Percentiles rank a stretch among this genome's conserved stretches.
Evolutionary conservation across 2,329 filamentous ascomycete species (phyloP).

Genomic region (Claviceps arundinis): DNA sequence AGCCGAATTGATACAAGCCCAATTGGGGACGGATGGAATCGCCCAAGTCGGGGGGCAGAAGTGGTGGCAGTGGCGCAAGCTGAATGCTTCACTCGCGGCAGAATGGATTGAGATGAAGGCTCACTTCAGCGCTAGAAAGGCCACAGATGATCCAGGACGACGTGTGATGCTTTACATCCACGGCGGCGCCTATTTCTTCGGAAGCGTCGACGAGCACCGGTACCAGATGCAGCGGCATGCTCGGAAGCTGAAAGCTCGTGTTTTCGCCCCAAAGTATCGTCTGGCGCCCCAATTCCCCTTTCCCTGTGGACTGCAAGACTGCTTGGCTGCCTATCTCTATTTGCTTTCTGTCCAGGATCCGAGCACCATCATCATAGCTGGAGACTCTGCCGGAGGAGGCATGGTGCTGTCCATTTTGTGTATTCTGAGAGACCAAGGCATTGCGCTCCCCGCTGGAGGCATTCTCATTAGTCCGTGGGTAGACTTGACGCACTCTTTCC

Average conservation of each 20-base stretch:
- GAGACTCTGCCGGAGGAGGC: slow-evolving; percentile 86
- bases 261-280: slow-evolving; percentile 78
- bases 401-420: slow-evolving; percentile 77
- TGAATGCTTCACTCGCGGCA: slow-evolving; percentile 52
- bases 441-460: slow-evolving; percentile 78
- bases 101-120: slow-evolving; percentile 96
- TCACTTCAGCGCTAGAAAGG: slow-evolving; percentile 56
- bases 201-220: slow-evolving; percentile 90
- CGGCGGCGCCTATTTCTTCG: slow-evolving; percentile 90
- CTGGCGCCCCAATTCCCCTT: slow-evolving; percentile 91
- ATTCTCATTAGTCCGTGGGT: slow-evolving; percentile 93
- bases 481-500: slow-evolving; percentile 89
- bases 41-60: slow-evolving; percentile 63
- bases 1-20: slow-evolving; percentile 52
- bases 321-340: slow-evolving; percentile 74
- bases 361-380: slow-evolving; percentile 71
- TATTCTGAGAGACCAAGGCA: slow-evolving; percentile 64
- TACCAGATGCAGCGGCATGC: slow-evolving; percentile 97
- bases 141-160: slow-evolving; percentile 43
- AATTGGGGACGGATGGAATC: slow-evolving; percentile 68
- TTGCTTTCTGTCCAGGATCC: slow-evolving; percentile 66
- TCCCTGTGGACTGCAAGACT: slow-evolving; percentile 83
- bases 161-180: slow-evolving; percentile 90
- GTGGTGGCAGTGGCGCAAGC: slow-evolving; percentile 83
- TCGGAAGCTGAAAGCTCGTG: slow-evolving; percentile 78